Evolutionary conservation across 1,139 yeast species (phyloP), one percentile per base, ranked within the genome.

Genomic region (Nakaseomyces delphensis): DNA sequence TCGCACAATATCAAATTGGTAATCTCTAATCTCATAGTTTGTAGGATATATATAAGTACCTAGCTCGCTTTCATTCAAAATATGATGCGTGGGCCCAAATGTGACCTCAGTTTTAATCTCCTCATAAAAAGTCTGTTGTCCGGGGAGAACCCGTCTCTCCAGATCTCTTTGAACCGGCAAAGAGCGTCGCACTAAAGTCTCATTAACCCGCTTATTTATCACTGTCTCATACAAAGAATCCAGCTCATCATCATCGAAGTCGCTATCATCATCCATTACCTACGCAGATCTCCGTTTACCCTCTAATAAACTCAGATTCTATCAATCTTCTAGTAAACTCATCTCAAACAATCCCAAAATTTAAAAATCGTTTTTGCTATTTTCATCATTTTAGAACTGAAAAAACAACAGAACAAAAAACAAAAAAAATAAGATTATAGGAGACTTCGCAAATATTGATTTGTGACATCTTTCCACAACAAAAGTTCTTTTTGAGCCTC

Each of bases 11-110:
- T 79, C 79, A 58, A 72, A 78, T 64, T 93, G 99, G 59, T 93
- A 93, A 48, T 85, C 95, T 55, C 99, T 74, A 1, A 82, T 69
- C 47, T 84, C 84, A 49, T 77, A 74, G 57, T 91, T 91, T 1
- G 87, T 79, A 0, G 99, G 98, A 59, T 91, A 93, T 0, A 85
- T 67, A 56, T 80, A 86, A 0, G 77, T 68, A 6, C 52, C 43
- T n/a, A 77, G 57, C 19, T 56, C 60, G 1, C 59, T 59, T 27
- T 60, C 56, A 51, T 74, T 67, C 41, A 74, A 56, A 8, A 50
- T 55, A 52, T 78, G 83, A 50, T 76, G 82, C 0, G 79, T 73
- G 1, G 76, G 70, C 2, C 60, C 62, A 47, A 53, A 67, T 0
- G 60, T 56, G 2, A 66, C 61, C 3, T 54, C 56, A 13, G 56